A percentile compares a stretch with the other conserved stretches of the same genome.
Conservation (phyloP, 2,329 filamentous ascomycete species). For the Fusarium pseudocircinatum region DNA sequence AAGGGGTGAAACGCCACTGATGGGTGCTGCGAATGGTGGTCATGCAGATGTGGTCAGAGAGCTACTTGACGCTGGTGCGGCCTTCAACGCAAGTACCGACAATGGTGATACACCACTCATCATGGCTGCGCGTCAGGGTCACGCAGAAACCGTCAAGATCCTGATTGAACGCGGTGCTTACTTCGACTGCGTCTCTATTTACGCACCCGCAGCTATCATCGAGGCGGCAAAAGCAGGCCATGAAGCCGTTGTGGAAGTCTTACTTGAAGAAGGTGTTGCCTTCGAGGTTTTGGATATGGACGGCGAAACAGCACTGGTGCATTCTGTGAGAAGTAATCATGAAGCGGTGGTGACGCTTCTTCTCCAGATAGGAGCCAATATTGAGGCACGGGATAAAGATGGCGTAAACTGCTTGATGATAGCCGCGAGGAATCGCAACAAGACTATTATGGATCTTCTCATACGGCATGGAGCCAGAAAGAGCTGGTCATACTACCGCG, state of each 20-base stretch:
- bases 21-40: too few species aligned
- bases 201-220: neutral
- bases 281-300: neutral
- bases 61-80: too few species aligned
- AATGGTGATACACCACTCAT: too few species aligned
- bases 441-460: neutral
- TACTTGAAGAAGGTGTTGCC: neutral
- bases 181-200: too few species aligned
- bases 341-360: neutral
- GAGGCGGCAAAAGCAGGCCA: neutral
- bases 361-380: neutral
- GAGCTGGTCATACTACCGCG: neutral
- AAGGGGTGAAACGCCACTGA: too few species aligned
- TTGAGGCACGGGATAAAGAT: too few species aligned
- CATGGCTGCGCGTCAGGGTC: too few species aligned
- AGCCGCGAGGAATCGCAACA: accelerated
- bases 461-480: neutral
- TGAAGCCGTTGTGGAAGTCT: neutral
- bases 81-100: too few species aligned
- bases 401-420: too few species aligned
- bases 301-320: neutral
- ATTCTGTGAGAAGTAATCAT: neutral
- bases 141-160: too few species aligned
- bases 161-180: too few species aligned
- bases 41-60: too few species aligned